Percentiles rank a stretch among this genome's conserved stretches.
phyloP scores from a whole-genome alignment of 805 yeast species.

The Lachancea nothofagi region DNA sequence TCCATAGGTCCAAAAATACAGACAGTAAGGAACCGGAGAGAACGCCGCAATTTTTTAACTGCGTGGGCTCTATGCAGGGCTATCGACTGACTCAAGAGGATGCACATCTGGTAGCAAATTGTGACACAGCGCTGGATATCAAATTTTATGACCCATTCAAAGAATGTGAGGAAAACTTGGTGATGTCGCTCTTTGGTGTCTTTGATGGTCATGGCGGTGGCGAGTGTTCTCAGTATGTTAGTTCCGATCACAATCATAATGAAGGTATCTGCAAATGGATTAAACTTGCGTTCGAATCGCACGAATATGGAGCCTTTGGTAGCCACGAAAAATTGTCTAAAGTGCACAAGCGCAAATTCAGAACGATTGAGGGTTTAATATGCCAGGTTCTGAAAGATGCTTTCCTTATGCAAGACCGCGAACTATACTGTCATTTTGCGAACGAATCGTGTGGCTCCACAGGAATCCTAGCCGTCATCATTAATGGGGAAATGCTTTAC shows the following conservation, averaged over 20 bases:
- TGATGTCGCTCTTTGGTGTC: slow-evolving; percentile 53
- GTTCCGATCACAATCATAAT: slow-evolving; percentile 10
- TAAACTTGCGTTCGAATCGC: slow-evolving; percentile 26
- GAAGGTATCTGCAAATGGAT: slow-evolving; percentile 30
- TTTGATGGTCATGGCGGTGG: slow-evolving; percentile 84
- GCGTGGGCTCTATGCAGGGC: slow-evolving; percentile 75
- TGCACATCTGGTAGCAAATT: slow-evolving; percentile 53
- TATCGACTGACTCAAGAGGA: slow-evolving; percentile 72
- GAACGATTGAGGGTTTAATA: slow-evolving; percentile 33
- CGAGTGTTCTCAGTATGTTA: slow-evolving; percentile 44
- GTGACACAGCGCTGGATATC: slow-evolving; percentile 38
- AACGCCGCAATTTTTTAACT: slow-evolving; percentile 42
- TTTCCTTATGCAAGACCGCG: slow-evolving; percentile 42
- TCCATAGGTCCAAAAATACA: not conserved
- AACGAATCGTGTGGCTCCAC: slow-evolving; percentile 48
- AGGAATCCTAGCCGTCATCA: slow-evolving; percentile 41
- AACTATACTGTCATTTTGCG: slow-evolving; percentile 37
- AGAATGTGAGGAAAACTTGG: slow-evolving; percentile 21
- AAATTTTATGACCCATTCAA: slow-evolving; percentile 28
- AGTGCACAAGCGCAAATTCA: slow-evolving; percentile 19
- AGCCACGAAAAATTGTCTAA: not conserved
- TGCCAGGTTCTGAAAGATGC: slow-evolving; percentile 38
- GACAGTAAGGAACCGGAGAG: slow-evolving; percentile 10
- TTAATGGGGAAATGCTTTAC: slow-evolving; percentile 41
- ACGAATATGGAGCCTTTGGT: slow-evolving; percentile 21